phyloP scores from a whole-genome alignment of 2,329 filamentous ascomycete genomes.

The Fusarium gaditjirri region DNA sequence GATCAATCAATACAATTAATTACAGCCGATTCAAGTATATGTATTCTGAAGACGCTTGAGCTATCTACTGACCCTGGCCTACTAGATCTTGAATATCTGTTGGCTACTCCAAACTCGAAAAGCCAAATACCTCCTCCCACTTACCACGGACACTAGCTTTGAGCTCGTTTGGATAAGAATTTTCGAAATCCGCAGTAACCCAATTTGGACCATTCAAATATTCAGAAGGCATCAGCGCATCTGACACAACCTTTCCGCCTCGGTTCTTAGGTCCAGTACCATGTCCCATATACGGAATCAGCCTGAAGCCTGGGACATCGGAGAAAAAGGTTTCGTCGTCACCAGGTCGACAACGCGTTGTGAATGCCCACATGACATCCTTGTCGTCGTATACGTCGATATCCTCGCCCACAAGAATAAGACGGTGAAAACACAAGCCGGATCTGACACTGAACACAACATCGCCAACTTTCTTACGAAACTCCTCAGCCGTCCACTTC shows the following conservation, averaged over 20 bases:
- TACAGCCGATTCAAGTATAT: too few species aligned
- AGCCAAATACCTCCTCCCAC: not conserved
- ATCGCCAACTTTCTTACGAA: conserved; percentile 9
- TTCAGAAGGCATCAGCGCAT: conserved; percentile 55
- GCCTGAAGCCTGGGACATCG: conserved; percentile 54
- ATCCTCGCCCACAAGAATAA: conserved; percentile 59
- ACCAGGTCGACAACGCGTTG: conserved; percentile 57
- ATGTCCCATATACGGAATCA: conserved; percentile 60
- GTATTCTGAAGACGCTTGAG: too few species aligned
- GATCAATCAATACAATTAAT: too few species aligned
- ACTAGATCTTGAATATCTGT: too few species aligned
- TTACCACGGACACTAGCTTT: not conserved
- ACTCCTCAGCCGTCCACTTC: conserved; percentile 11
- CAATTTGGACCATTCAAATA: conserved; percentile 51
- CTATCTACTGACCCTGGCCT: too few species aligned
- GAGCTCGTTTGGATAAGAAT: conserved; percentile 47
- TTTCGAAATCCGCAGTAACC: conserved; percentile 45
- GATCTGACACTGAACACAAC: conserved; percentile 4
- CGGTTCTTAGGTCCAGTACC: conserved; percentile 45
- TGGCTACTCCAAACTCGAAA: too few species aligned
- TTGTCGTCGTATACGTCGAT: conserved; percentile 58
- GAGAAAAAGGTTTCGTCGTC: conserved; percentile 57
- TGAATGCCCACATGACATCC: conserved; percentile 61
- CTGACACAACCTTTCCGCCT: conserved; percentile 60
- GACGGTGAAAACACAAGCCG: conserved; percentile 57